phyloP scores from a whole-genome alignment of 208 protist species.

The Leishmania aethiopica region DNA sequence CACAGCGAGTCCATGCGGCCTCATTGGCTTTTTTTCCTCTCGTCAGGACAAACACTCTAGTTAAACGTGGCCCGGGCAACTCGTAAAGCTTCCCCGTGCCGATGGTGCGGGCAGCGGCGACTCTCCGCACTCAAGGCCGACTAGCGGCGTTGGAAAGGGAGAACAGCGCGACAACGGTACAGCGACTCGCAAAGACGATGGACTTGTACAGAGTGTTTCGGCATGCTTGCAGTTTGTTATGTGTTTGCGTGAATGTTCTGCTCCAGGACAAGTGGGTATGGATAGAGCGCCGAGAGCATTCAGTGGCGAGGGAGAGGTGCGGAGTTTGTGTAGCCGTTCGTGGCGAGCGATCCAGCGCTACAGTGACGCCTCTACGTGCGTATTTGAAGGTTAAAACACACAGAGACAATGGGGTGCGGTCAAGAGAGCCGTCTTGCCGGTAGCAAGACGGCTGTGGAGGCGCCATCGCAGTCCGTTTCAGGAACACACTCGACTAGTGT shows the following conservation, averaged over 20 bases:
- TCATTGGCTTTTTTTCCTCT: constrained; percentile 34
- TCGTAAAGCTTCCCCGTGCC: not conserved
- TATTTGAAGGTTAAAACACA: not conserved
- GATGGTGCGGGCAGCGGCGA: not conserved
- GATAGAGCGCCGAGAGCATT: not conserved
- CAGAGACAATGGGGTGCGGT: not conserved
- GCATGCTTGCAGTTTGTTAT: not conserved
- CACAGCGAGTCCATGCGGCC: constrained; percentile 47
- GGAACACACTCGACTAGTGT: not conserved
- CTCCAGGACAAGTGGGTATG: not conserved
- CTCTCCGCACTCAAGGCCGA: not conserved
- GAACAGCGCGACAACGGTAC: not conserved
- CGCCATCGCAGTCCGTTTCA: not conserved
- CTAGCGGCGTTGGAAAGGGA: not conserved
- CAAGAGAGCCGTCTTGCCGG: not conserved
- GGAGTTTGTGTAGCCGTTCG: not conserved
- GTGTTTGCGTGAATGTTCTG: not conserved
- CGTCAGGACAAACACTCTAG: not conserved
- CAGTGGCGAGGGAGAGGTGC: not conserved
- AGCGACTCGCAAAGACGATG: not conserved
- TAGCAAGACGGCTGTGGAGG: not conserved
- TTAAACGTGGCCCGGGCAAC: not conserved
- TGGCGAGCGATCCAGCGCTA: not conserved
- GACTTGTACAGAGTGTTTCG: not conserved
- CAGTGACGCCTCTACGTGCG: not conserved